Base-by-base conservation (phyloP, 306 rosid genomes). In the Casuarina glauca region DNA sequence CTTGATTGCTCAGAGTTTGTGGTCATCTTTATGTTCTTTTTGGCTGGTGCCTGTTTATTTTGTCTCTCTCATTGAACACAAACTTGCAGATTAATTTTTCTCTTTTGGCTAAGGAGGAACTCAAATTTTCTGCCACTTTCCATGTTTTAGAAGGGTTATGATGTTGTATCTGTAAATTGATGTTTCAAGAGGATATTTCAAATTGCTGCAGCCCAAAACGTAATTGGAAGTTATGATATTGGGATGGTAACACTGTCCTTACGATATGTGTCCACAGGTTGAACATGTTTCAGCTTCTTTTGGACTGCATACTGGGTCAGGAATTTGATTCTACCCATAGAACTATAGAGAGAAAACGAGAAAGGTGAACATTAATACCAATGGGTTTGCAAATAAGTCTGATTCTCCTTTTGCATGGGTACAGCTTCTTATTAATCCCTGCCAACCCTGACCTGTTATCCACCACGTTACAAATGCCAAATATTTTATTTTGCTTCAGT, bases 271-370 rank as follows among this genome's bases (percentile, higher is more conserved):
- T 69, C 44, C 13, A 19, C 9, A 45, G 45, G 35, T 19, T 20
- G 49, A 69, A 44, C 51, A 69, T 17, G 53, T 20, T 43, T 20
- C 73, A n/a, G 72, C 51, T 69, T 69, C 36, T 66, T 80, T 61
- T 64, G 61, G 8, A 70, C 55, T 67, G 71, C 39, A 55, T 19
- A 51, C 36, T 32, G 73, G 74, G 36, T 36, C 44, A 36, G 69
- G 69, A 62, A 62, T 36, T 36, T 62, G 69, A 62, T 62, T 62
- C 69, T 62, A 12, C 69, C 43, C 43, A 35, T 62, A 13, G 19
- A 36, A 62, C 9, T n/a, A 13, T 8, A 57, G 9, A 36, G 35
- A 38, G n/a, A 62, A 62, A 36, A 6, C 12, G 35, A 62, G 16
- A 6, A 13, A 13, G 15, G 36, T 4, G 4, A 36, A 2, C 36